A percentile compares a stretch with the other conserved stretches of the same genome.
phyloP scores from a whole-genome alignment of 352 stramenopile genomes.

The Pythium apleroticum region DNA sequence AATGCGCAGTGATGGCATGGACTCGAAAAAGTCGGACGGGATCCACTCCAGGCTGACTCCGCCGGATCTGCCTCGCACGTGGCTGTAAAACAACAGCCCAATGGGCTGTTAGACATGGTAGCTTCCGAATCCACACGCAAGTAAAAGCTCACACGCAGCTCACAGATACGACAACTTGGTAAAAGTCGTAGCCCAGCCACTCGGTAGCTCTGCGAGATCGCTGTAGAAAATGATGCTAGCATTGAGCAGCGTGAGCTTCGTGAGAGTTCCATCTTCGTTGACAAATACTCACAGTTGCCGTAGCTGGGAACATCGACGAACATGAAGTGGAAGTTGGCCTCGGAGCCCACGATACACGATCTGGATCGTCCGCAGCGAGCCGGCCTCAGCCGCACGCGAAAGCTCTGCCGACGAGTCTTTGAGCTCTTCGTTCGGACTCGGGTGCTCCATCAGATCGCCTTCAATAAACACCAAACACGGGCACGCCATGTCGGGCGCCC shows the following conservation, averaged over 20 bases:
- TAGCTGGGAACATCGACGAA: slow-evolving; percentile 33
- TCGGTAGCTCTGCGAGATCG: slow-evolving; percentile 21
- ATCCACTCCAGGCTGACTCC: slow-evolving; percentile 28
- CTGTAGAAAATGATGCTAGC: slow-evolving; percentile 12
- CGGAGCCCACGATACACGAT: slow-evolving; percentile 38
- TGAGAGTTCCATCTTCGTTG: too few species aligned
- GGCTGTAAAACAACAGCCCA: background rate
- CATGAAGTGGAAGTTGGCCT: slow-evolving; percentile 25
- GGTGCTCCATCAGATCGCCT: slow-evolving; percentile 24
- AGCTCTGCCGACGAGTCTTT: slow-evolving; percentile 31
- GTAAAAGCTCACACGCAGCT: background rate
- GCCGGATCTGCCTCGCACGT: slow-evolving; percentile 13
- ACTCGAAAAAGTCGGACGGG: slow-evolving; percentile 28
- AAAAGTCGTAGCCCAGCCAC: slow-evolving; percentile 24
- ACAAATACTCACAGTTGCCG: slow-evolving; percentile 46
- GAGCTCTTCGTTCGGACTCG: slow-evolving; percentile 10
- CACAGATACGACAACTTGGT: slow-evolving; percentile 45
- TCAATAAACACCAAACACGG: slow-evolving; percentile 43
- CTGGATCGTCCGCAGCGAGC: slow-evolving; percentile 39
- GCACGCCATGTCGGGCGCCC: slow-evolving; percentile 24
- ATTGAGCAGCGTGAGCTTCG: background rate
- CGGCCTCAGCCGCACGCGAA: slow-evolving; percentile 27
- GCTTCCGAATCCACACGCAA: background rate
- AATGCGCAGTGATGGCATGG: slow-evolving; percentile 36
- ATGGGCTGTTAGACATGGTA: background rate